These are phyloP conservation scores for Mortierella sp. DNA, from an alignment of 371 early-diverging fungal species.

Conservation along the genomic window DNA sequence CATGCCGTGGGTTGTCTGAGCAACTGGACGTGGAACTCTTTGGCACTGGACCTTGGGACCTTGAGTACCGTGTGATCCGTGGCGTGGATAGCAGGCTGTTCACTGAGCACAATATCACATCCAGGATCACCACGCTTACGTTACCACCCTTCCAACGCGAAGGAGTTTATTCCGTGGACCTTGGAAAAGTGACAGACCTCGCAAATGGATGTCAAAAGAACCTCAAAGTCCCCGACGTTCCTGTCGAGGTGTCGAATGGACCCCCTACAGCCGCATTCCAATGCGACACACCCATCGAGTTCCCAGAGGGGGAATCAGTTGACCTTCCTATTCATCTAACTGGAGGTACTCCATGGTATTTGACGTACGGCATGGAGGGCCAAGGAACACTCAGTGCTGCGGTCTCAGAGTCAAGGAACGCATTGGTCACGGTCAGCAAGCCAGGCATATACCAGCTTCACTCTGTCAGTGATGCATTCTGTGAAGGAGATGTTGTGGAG, in stretches of 20 bases:
- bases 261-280: constrained; percentile 48
- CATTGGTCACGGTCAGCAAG: constrained; percentile 25
- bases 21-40: constrained; percentile 25
- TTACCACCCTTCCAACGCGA: constrained; percentile 41
- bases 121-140: constrained; percentile 17
- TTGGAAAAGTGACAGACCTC: constrained; percentile 40
- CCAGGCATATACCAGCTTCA: constrained; percentile 34
- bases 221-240: constrained; percentile 36
- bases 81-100: constrained; percentile 24
- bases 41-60: constrained; percentile 48
- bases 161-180: constrained; percentile 45
- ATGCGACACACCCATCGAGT: constrained; percentile 32
- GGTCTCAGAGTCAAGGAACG: constrained; percentile 29
- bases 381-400: not conserved
- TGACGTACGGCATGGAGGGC: constrained; percentile 35
- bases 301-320: constrained; percentile 33
- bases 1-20: constrained; percentile 34
- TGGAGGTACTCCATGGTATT: constrained; percentile 41
- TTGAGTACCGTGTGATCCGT: constrained; percentile 42
- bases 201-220: constrained; percentile 44
- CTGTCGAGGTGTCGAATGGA: constrained; percentile 36
- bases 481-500: constrained; percentile 37
- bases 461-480: constrained; percentile 37
- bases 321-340: constrained; percentile 42
- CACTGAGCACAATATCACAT: constrained; percentile 15